Conservation (phyloP, 257 asterid species). For the Solanum sitiens region DNA sequence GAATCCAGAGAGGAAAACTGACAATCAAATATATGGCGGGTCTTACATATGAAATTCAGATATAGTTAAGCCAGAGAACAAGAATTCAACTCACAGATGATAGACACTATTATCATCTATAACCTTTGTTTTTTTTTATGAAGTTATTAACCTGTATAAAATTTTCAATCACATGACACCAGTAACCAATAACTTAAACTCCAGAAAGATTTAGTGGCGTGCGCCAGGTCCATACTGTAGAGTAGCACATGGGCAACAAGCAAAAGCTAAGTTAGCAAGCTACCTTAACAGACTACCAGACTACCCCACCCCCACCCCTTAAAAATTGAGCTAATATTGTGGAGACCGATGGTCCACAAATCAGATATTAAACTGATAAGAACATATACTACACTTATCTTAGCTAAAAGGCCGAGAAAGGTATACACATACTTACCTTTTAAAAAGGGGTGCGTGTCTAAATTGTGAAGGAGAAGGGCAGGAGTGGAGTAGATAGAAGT, state of each 20-base stretch:
- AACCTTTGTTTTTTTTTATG: not conserved
- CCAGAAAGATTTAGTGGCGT: not conserved
- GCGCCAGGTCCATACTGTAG: not conserved
- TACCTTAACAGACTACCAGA: not conserved
- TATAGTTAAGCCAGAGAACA: not conserved
- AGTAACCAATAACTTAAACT: not conserved
- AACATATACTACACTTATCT: not conserved
- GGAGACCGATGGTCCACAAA: not conserved
- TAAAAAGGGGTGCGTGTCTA: not conserved
- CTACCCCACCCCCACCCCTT: not conserved
- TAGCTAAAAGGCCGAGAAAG: constrained; percentile 31
- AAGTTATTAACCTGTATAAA: not conserved
- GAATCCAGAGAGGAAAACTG: constrained; percentile 17
- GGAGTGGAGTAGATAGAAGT: not conserved
- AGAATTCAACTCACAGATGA: not conserved
- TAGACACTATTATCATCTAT: not conserved
- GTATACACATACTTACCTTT: not conserved
- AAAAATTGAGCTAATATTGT: not conserved
- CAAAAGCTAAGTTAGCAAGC: not conserved
- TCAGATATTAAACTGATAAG: not conserved
- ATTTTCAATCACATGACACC: not conserved
- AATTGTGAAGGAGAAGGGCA: not conserved
- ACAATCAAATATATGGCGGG: not conserved
- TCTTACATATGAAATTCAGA: not conserved
- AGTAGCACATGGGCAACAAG: not conserved